These are phyloP conservation scores for Thielaviopsis euricoi DNA, from an alignment of 2,329 filamentous ascomycete species.

Conservation along the genomic window DNA sequence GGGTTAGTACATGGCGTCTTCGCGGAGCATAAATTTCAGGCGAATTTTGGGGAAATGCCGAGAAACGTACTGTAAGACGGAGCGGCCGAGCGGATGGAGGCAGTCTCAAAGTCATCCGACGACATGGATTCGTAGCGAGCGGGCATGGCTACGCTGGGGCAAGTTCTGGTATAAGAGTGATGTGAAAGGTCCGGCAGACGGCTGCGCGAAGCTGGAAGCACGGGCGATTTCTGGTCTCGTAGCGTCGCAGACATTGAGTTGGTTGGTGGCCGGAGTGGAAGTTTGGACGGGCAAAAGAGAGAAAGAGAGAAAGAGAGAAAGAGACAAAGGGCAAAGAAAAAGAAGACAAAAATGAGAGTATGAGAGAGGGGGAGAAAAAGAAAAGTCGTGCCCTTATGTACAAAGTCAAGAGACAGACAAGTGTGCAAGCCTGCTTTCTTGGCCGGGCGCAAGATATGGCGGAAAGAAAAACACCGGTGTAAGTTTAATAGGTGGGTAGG, in stretches of 20 bases:
- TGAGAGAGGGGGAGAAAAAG: not conserved
- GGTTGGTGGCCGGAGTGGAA: not conserved
- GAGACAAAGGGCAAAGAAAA: not conserved
- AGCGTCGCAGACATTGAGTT: not conserved
- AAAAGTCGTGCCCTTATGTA: not conserved
- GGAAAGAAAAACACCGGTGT: not conserved
- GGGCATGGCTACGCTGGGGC: constrained; percentile 3
- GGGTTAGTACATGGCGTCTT: not conserved
- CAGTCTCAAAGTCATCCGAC: constrained; percentile 46
- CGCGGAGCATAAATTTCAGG: not conserved
- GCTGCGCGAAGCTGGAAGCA: not conserved
- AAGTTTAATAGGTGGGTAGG: not conserved
- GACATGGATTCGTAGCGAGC: constrained; percentile 18
- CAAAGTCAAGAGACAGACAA: not conserved
- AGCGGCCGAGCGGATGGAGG: constrained; percentile 49
- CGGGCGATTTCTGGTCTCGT: not conserved
- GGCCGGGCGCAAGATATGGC: not conserved
- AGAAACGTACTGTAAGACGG: constrained; percentile 48
- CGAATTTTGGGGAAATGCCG: not conserved
- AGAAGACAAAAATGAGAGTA: not conserved
- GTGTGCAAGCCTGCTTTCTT: not conserved
- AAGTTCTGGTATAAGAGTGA: not conserved
- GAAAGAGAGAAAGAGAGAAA: not conserved
- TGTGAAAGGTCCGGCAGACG: not conserved
- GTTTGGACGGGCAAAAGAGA: not conserved